phyloP scores from a whole-genome alignment of 2,329 filamentous ascomycete species.

The Chaetomium strumarium region DNA sequence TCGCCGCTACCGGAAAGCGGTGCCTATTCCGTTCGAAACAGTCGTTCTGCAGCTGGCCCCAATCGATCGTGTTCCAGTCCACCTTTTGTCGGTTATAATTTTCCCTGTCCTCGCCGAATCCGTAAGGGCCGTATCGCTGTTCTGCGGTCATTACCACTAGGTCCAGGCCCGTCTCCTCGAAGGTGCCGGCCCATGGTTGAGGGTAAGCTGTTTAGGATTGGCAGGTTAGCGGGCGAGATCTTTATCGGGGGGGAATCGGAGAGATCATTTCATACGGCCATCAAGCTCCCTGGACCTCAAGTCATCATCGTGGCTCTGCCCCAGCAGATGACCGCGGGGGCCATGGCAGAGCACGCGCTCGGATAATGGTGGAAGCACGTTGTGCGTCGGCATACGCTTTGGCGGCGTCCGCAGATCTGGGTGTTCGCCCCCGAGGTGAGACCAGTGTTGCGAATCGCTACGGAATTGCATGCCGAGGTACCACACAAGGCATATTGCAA shows the following conservation, averaged over 20 bases:
- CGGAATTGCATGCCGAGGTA: slow-evolving; percentile 14
- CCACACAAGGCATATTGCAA: slow-evolving; percentile 17
- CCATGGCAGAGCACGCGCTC: slow-evolving; percentile 26
- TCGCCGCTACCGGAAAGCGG: slow-evolving; percentile 38
- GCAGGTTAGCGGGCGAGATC: slow-evolving; percentile 5
- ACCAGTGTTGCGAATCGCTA: slow-evolving; percentile 14
- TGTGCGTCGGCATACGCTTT: slow-evolving; percentile 22
- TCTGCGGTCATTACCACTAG: slow-evolving; percentile 30
- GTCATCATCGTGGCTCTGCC: slow-evolving; percentile 26
- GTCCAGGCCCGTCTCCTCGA: slow-evolving; percentile 27
- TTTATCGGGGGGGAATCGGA: neutral
- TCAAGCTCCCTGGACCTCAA: slow-evolving; percentile 21
- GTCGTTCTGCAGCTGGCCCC: slow-evolving; percentile 32
- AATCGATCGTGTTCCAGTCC: slow-evolving; percentile 31
- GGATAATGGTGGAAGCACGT: slow-evolving; percentile 20
- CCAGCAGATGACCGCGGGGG: slow-evolving; percentile 25
- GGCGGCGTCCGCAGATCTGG: slow-evolving; percentile 12
- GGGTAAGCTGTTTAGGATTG: slow-evolving; percentile 25
- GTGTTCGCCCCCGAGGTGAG: slow-evolving; percentile 3
- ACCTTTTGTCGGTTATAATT: slow-evolving; percentile 26
- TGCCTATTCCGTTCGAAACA: slow-evolving; percentile 44
- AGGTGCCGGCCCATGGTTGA: slow-evolving; percentile 29
- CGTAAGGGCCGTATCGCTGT: slow-evolving; percentile 28
- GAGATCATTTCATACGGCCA: slow-evolving; percentile 15
- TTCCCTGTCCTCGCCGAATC: slow-evolving; percentile 26